Evolutionary conservation across 164 flowering plant genomes (phyloP).

Genomic region (Cinnamomum chago): DNA sequence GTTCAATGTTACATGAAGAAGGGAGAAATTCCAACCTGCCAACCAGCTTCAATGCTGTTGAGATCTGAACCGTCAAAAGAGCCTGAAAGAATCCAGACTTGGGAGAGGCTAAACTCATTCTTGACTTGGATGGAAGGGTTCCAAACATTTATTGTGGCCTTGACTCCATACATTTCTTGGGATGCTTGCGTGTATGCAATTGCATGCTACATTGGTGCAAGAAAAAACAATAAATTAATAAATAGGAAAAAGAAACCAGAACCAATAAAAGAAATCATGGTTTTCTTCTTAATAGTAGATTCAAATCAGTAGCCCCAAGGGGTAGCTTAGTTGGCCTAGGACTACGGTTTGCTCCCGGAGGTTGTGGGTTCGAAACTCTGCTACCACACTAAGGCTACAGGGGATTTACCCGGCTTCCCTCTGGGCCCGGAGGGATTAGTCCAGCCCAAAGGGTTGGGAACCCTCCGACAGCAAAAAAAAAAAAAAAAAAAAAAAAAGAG

Average conservation of each 20-base stretch:
- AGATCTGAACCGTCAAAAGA: conserved; percentile 88
- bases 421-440: too few relatives aligned
- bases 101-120: conserved; percentile 89
- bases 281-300: too few relatives aligned
- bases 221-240: too few relatives aligned
- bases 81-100: conserved; percentile 90
- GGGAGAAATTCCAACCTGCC: conserved; percentile 74
- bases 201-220: conserved; percentile 54
- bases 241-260: not conserved
- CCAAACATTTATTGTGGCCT: conserved; percentile 96
- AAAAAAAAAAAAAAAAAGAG: too few relatives aligned
- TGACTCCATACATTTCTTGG: conserved; percentile 78
- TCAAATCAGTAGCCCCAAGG: too few relatives aligned
- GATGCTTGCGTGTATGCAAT: conserved; percentile 75
- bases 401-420: too few relatives aligned
- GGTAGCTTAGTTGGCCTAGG: too few relatives aligned
- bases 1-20: not conserved
- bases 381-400: too few relatives aligned
- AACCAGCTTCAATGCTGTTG: conserved; percentile 98
- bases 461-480: too few relatives aligned
- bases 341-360: too few relatives aligned
- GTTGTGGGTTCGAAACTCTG: too few relatives aligned
- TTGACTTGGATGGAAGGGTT: conserved; percentile 64
- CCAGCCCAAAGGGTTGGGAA: too few relatives aligned
- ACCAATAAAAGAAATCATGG: not conserved